Evolutionary conservation across 208 protist genomes (phyloP).

Genomic region (Wallacemonas sp.): DNA sequence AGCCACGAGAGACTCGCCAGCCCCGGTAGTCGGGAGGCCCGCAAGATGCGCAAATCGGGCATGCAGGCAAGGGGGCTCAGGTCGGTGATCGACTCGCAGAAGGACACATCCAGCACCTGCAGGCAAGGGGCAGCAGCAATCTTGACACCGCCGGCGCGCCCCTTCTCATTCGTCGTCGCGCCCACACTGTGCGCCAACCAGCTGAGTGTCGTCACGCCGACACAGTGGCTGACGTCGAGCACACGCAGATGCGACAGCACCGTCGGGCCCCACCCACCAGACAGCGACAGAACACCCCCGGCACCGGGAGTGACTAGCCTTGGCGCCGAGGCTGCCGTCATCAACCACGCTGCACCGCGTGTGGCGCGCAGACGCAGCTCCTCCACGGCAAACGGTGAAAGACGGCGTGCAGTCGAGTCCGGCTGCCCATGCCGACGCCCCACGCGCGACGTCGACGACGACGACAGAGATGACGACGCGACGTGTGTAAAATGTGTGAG

Average conservation of each 20-base stretch:
- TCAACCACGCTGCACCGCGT: neutral
- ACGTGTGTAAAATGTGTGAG: neutral
- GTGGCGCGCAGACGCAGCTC: neutral
- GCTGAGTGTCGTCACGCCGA: neutral
- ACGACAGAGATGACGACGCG: no score
- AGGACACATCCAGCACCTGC: conserved; percentile 12
- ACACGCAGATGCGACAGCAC: conserved; percentile 15
- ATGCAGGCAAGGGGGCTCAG: conserved; percentile 22
- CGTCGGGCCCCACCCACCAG: neutral
- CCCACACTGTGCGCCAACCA: neutral
- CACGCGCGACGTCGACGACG: no score
- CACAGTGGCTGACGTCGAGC: conserved; percentile 8
- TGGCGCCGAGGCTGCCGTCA: neutral
- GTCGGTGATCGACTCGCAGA: conserved; percentile 15
- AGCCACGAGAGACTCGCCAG: conserved; percentile 11
- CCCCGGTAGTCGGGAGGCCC: neutral
- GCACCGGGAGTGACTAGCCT: no score
- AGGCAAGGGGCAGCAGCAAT: neutral
- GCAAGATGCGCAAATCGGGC: conserved; percentile 4
- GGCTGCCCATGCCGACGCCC: neutral
- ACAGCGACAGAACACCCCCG: no score
- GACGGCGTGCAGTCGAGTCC: neutral
- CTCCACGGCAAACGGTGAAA: neutral
- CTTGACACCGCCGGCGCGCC: no score
- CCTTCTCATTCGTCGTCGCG: neutral